Percentiles rank a stretch among this genome's conserved stretches.
These are phyloP conservation scores for Paecilomyces sp. DNA, from an alignment of 2,329 filamentous ascomycete genomes.

Conservation along the genomic window DNA sequence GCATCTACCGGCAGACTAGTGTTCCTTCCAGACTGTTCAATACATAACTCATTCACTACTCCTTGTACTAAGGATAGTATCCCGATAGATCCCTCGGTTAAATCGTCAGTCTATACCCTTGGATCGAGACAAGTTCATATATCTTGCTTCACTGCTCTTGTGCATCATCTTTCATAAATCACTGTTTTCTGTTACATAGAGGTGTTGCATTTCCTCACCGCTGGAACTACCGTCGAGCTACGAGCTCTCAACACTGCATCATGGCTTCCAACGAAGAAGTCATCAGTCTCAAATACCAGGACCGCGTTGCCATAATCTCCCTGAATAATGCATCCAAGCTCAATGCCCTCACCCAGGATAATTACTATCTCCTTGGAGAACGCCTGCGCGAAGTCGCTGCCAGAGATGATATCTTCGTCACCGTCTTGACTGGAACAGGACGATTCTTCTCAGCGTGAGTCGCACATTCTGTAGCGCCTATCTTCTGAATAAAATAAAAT, in stretches of 20 bases:
- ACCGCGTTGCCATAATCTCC: constrained; percentile 73
- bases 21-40: no score
- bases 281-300: constrained; percentile 56
- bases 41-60: no score
- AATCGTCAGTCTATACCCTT: no score
- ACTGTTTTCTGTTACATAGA: not conserved
- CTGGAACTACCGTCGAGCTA: not conserved
- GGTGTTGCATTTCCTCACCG: not conserved
- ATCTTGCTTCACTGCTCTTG: no score
- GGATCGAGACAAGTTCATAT: no score
- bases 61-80: no score
- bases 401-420: constrained; percentile 75
- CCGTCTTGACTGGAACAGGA: constrained; percentile 75
- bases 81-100: no score
- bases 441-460: constrained; percentile 76
- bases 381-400: constrained; percentile 69
- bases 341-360: constrained; percentile 65
- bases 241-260: not conserved
- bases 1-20: no score
- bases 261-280: constrained; percentile 30
- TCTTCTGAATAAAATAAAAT: not conserved
- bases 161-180: not conserved
- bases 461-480: constrained; percentile 15
- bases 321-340: constrained; percentile 82
- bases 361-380: constrained; percentile 71